phyloP scores from a whole-genome alignment of 805 yeast genomes.

The Sugiyamaella valdiviana region DNA sequence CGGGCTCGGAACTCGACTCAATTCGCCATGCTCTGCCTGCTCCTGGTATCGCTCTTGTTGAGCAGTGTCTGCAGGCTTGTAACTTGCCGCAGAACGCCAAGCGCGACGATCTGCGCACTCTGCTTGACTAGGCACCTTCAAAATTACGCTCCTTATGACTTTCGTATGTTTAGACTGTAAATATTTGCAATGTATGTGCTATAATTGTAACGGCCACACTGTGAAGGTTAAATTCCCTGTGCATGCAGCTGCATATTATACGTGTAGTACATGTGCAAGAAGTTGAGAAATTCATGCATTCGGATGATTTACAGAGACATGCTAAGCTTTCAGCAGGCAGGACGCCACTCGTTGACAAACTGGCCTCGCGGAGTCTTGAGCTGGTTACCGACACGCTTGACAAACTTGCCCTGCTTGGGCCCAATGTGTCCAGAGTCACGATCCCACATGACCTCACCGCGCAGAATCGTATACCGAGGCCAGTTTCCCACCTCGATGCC shows the following conservation, averaged over 20 bases:
- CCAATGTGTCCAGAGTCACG: slow-evolving; percentile 22
- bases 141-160: background rate
- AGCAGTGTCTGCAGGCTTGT: slow-evolving; percentile 11
- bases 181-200: too few species aligned
- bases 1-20: slow-evolving; percentile 10
- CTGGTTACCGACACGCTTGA: slow-evolving; percentile 8
- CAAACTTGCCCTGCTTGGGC: slow-evolving; percentile 4
- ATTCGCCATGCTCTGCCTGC: slow-evolving; percentile 12
- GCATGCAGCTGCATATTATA: too few species aligned
- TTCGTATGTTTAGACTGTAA: background rate
- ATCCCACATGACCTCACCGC: slow-evolving; percentile 36
- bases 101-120: slow-evolving; percentile 1
- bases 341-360: slow-evolving; percentile 9
- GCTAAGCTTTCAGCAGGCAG: background rate
- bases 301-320: background rate
- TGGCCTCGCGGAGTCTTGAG: slow-evolving; percentile 6
- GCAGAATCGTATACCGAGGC: slow-evolving; percentile 27
- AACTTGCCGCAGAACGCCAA: slow-evolving; percentile 5
- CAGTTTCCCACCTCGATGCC: slow-evolving; percentile 24
- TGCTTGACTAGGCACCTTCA: background rate
- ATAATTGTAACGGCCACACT: too few species aligned
- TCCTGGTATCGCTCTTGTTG: slow-evolving; percentile 14
- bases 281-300: too few species aligned
- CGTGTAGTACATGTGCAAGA: background rate
- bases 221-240: too few species aligned